Base-by-base conservation (phyloP, 257 asterid genomes). In the Leonotis leonurus region DNA sequence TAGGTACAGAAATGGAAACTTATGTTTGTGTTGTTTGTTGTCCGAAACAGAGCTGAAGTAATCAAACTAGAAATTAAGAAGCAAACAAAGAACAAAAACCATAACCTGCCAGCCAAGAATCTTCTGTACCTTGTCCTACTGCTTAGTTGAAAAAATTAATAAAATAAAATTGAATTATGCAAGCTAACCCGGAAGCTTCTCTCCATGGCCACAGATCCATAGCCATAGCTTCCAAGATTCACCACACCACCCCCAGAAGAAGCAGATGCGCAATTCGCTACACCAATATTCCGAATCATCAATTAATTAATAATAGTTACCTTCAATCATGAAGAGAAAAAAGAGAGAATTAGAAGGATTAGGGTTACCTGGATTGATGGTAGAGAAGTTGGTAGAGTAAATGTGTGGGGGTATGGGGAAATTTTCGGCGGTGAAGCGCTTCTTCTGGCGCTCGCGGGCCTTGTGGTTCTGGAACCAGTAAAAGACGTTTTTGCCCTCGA, bases 381-480 rank as follows among this genome's bases (percentile, higher is more conserved):
- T 67, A 5, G 83, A 51, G 52, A 52, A 63, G 65, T 80, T 81
- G 80, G 52, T 74, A n/a, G n/a, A n/a, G 79, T 61, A 73, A 36
- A 75, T 56, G 25, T 8, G 49, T 57, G 6, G 7, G 36, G 5
- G 58, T 44, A 72, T 61, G 70, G 79, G 67, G 46, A 25, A n/a
- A n/a, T n/a, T 12, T 1, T 67, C 74, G 7, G 75, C 44, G 29
- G 83, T 93, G 78, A 89, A 90, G 52, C 97, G 77, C 65, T 87
- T 89, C 75, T 93, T 93, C 86, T 93, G 99, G 49, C 99, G 77
- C 75, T 89, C 99, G 3, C 99, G 85, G 44, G 99, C 99, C 58
- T 93, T 93, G 72, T 93, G 99, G 70, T 89, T 93, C 72, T 92
- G 99, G 58, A 92, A 92, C 99, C 99, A 92, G 73, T 92, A 92